phyloP scores from a whole-genome alignment of 1,139 yeast genomes.

The Geotrichum candidum region DNA sequence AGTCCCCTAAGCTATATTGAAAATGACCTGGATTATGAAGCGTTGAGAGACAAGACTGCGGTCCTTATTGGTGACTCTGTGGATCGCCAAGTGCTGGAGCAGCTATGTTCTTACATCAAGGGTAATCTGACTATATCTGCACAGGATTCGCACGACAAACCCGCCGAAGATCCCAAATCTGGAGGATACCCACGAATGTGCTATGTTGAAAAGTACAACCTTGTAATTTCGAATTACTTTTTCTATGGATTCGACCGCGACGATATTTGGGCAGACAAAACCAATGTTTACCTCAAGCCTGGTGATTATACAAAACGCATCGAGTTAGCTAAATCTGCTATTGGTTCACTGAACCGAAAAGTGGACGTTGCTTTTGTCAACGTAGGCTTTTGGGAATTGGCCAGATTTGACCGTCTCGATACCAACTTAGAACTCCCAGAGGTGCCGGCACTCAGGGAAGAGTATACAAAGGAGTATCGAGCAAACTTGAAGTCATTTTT shows the following conservation, averaged over 20 bases:
- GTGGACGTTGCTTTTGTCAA: constrained; percentile 19
- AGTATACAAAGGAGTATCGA: constrained; percentile 14
- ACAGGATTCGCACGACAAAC: constrained; percentile 12
- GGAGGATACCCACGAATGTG: constrained; percentile 19
- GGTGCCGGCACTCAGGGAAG: constrained; percentile 3
- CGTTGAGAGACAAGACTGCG: constrained; percentile 17
- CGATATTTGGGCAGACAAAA: constrained; percentile 18
- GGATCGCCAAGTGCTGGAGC: constrained; percentile 17
- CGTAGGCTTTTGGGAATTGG: constrained; percentile 21
- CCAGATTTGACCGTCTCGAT: constrained; percentile 17
- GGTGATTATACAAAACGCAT: constrained; percentile 16
- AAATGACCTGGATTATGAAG: not conserved
- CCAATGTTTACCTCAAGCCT: constrained; percentile 16
- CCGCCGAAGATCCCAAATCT: constrained; percentile 1
- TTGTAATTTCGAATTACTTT: constrained; percentile 18
- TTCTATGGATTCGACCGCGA: constrained; percentile 19
- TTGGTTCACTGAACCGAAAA: constrained; percentile 11
- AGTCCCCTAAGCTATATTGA: not conserved
- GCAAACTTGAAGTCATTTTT: constrained; percentile 11
- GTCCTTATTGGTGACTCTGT: constrained; percentile 20
- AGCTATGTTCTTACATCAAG: constrained; percentile 15
- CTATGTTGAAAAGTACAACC: constrained; percentile 16
- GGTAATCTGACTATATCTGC: constrained; percentile 15
- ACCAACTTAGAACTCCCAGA: constrained; percentile 8
- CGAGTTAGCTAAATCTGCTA: constrained; percentile 10